These are phyloP conservation scores for Achaetomium macrosporum DNA, from an alignment of 2,329 filamentous ascomycete species.

Conservation along the genomic window DNA sequence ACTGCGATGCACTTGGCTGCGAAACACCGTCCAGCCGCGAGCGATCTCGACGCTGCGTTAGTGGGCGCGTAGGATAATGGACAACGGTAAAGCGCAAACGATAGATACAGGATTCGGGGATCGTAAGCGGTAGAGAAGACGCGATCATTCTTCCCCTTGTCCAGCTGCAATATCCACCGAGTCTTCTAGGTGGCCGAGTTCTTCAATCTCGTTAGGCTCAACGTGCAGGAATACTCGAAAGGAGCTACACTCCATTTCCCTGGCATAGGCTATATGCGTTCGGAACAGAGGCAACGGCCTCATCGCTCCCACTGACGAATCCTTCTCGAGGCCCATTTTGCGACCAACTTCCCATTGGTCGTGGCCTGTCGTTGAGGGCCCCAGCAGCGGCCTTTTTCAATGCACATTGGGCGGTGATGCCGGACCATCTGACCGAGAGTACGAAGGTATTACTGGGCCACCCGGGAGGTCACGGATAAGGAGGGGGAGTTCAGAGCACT, in stretches of 20 bases:
- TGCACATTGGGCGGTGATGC: conserved; percentile 6
- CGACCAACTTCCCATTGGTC: conserved; percentile 1
- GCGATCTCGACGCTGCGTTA: conserved; percentile 6
- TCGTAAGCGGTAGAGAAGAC: too few relatives aligned
- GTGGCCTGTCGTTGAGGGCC: background rate
- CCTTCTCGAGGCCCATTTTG: background rate
- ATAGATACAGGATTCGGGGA: too few relatives aligned
- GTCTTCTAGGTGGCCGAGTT: too few relatives aligned
- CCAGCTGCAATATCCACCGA: too few relatives aligned
- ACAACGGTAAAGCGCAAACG: background rate
- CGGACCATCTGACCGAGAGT: conserved; percentile 2
- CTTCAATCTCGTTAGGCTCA: background rate
- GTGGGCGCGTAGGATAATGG: too few relatives aligned
- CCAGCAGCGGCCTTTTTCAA: background rate
- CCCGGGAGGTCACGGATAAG: background rate
- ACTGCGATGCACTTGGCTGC: conserved; percentile 8
- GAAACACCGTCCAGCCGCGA: conserved; percentile 8
- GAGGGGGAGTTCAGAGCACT: background rate
- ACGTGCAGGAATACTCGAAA: background rate
- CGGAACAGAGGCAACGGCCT: background rate
- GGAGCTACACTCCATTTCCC: background rate
- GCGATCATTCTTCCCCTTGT: too few relatives aligned
- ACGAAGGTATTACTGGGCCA: background rate
- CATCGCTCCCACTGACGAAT: conserved; percentile 5
- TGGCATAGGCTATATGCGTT: background rate